These are phyloP conservation scores for Leptographium procerum DNA, from an alignment of 2,329 filamentous ascomycete species.

Conservation along the genomic window DNA sequence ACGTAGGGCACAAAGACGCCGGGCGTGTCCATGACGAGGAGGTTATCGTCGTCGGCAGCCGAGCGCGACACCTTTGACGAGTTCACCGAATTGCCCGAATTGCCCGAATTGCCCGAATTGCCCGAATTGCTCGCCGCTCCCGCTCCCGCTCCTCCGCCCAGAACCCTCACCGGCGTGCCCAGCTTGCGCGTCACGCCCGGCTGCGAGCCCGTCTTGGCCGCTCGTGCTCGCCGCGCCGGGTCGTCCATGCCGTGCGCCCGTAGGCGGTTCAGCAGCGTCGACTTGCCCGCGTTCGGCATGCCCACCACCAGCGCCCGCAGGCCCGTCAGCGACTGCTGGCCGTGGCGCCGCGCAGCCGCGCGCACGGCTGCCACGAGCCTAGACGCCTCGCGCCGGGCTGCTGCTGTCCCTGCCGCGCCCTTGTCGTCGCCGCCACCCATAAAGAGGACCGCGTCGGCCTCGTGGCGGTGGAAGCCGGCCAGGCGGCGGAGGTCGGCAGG, in stretches of 20 bases:
- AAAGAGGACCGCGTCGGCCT: constrained; percentile 22
- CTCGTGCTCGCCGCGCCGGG: constrained; percentile 43
- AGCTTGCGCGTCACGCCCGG: constrained; percentile 87
- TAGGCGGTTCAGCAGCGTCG: constrained; percentile 80
- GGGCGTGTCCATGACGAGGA: too few relatives aligned
- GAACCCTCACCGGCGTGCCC: constrained; percentile 68
- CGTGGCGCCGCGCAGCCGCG: constrained; percentile 29
- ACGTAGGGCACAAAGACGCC: neutral
- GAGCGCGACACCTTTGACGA: too few relatives aligned
- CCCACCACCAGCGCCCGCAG: constrained; percentile 79
- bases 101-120: too few relatives aligned
- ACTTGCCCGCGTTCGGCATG: constrained; percentile 98
- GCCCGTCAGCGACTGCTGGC: constrained; percentile 58
- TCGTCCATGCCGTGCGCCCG: constrained; percentile 51
- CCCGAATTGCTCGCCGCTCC: constrained; percentile 30
- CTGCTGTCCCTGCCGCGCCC: constrained; percentile 27
- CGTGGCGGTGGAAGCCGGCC: constrained; percentile 28
- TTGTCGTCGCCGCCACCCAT: constrained; percentile 23
- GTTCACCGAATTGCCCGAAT: too few relatives aligned
- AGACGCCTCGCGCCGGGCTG: constrained; percentile 6
- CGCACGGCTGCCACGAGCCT: constrained; percentile 37
- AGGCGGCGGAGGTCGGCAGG: constrained; percentile 16
- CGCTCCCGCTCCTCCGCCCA: constrained; percentile 22
- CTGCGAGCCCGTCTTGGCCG: constrained; percentile 70
- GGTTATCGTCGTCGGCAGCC: too few relatives aligned